These are phyloP conservation scores for Pittosporum tobira DNA, from an alignment of 129 eudicot species.

Conservation along the genomic window DNA sequence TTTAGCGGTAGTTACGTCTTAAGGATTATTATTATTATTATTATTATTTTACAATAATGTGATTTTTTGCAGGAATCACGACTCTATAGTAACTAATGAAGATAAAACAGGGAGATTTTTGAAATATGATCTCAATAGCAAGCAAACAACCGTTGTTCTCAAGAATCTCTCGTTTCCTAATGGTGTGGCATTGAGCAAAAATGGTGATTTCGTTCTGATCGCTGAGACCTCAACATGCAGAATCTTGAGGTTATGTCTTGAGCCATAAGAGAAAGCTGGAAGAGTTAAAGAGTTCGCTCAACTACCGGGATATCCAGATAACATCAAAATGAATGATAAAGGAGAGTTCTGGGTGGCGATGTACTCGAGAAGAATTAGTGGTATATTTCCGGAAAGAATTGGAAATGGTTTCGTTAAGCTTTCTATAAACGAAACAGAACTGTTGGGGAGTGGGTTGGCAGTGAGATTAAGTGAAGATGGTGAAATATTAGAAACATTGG, in stretches of 20 bases:
- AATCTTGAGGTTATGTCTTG: conserved; percentile 29
- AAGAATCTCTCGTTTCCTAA: conserved; percentile 44
- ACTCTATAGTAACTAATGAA: conserved; percentile 21
- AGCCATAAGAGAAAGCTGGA: conserved; percentile 30
- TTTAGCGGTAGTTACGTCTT: no score
- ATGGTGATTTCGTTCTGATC: conserved; percentile 33
- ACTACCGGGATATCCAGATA: conserved; percentile 71
- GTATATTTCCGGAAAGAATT: no score
- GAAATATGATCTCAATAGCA: conserved; percentile 30
- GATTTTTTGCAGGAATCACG: conserved; percentile 27
- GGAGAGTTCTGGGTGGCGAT: conserved; percentile 75
- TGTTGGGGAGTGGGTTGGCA: conserved; percentile 49
- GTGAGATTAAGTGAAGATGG: conserved; percentile 49
- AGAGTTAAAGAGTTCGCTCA: conserved; percentile 35
- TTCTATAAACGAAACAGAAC: no score
- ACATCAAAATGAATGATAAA: conserved; percentile 39
- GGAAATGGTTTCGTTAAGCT: conserved; percentile 29
- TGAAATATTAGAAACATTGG: conserved; percentile 38
- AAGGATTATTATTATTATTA: no score
- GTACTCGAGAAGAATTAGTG: conserved; percentile 37
- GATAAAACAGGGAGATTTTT: conserved; percentile 54
- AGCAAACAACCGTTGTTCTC: conserved; percentile 22
- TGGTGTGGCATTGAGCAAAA: conserved; percentile 41
- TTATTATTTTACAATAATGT: no score
- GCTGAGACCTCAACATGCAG: conserved; percentile 44